Conservation (phyloP, 768 basidiomycete species). For the Agrocybe chaxingu region DNA sequence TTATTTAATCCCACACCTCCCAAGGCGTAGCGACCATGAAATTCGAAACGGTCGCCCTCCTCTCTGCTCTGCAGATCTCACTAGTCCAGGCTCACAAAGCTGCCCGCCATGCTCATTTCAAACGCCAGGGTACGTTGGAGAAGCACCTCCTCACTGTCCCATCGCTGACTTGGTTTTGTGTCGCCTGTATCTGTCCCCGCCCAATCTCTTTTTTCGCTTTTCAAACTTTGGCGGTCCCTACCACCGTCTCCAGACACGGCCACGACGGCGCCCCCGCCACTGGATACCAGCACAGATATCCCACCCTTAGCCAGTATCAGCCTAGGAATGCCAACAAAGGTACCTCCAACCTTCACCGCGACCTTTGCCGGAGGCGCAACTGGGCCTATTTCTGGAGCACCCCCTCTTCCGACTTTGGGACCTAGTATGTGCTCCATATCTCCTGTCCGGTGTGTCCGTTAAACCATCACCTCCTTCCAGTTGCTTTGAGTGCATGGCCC, state of each 20-base stretch:
- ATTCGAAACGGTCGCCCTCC: neutral
- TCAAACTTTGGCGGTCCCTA: neutral
- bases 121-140: neutral
- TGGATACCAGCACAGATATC: slow-evolving; percentile 41
- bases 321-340: slow-evolving; percentile 55
- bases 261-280: slow-evolving; percentile 32
- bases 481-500: slow-evolving; percentile 48
- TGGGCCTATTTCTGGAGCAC: slow-evolving; percentile 62
- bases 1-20: no score
- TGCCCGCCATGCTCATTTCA: neutral
- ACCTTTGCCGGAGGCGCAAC: slow-evolving; percentile 60
- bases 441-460: neutral
- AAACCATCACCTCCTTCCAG: slow-evolving; percentile 6
- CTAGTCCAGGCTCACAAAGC: neutral
- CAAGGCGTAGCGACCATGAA: neutral
- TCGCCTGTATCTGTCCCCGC: neutral
- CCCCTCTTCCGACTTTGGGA: slow-evolving; percentile 45
- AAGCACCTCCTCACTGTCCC: no score
- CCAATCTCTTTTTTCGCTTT: neutral
- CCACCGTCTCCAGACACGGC: neutral
- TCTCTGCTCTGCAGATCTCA: neutral
- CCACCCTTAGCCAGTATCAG: slow-evolving; percentile 59
- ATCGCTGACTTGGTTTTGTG: no score
- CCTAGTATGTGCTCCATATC: slow-evolving; percentile 33
- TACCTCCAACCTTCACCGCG: slow-evolving; percentile 43